Conservation (phyloP, 306 rosid species). For the Ziziphus jujuba region DNA sequence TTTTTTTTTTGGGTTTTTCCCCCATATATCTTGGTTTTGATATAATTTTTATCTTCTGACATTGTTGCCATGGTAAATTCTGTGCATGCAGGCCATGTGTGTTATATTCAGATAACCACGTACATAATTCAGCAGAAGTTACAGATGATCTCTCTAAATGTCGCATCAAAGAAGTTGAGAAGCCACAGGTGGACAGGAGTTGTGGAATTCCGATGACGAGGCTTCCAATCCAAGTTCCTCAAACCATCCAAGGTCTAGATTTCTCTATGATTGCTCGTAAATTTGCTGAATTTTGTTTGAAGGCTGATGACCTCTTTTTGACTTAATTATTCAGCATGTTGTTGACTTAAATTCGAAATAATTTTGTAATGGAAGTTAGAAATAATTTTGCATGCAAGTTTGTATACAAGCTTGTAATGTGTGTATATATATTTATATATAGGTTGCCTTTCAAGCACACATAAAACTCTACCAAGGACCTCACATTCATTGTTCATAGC, state of each 20-base stretch:
- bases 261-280: background rate
- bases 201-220: conserved; percentile 52
- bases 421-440: too few species aligned
- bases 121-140: conserved; percentile 60
- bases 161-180: conserved; percentile 75
- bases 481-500: background rate
- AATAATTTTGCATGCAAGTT: too few species aligned
- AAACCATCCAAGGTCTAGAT: conserved; percentile 70
- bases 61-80: conserved; percentile 11
- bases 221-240: conserved; percentile 83
- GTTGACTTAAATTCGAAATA: too few species aligned
- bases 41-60: background rate
- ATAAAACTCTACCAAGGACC: too few species aligned
- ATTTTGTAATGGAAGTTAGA: too few species aligned
- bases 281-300: conserved; percentile 1
- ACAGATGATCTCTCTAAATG: conserved; percentile 83
- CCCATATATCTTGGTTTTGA: conserved; percentile 1
- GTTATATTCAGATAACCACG: conserved; percentile 61
- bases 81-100: conserved; percentile 70
- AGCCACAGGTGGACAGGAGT: conserved; percentile 62
- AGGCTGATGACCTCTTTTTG: too few species aligned
- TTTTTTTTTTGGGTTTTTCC: background rate
- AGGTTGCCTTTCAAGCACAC: too few species aligned
- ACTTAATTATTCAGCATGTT: too few species aligned
- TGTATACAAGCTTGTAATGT: too few species aligned